Base-by-base conservation (phyloP, 176 grass and related monocot genomes). In the Rhynchospora pubera region DNA sequence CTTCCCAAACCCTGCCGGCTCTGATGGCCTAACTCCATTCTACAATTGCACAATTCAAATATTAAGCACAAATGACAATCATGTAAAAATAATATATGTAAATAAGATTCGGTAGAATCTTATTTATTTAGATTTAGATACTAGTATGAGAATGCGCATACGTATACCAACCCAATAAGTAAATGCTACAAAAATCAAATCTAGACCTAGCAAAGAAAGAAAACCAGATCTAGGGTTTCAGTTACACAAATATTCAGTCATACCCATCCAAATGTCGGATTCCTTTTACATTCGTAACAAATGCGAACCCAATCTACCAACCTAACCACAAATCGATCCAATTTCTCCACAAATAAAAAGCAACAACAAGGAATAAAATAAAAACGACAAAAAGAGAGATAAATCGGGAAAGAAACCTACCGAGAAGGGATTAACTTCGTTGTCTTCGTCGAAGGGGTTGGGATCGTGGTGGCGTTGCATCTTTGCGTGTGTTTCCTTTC, bases 391-490 rank as follows among this genome's bases (percentile, higher is more conserved):
- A 46, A n/a, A 80, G 57, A 42, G 14, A 34, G 71, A 34, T 16
- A 47, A 68, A 32, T 55, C 7, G 65, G 1, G 30, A 61, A 11
- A 16, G 86, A 68, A 68, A 39, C 46, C 82, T 65, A 93, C 91
- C 42, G 91, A 89, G 93, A 90, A 97, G 72, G 91, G 91, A 60
- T 81, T 90, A 16, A 89, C 91, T 61, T 89, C 89, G 85, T 82
- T 82, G 46, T 88, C 91, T 57, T 97, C 91, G 78, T 93, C 91
- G 84, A 93, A 97, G 78, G 93, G 93, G 59, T 93, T 97, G 60
- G 93, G 87, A 81, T 97, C 89, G 82, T 84, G 83, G 85, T 91
- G 85, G 79, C 46, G 85, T 15, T 82, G 83, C 93, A 97, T 97
- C 44, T 86, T 79, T 78, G 48, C 43, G 51, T 22, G 55, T 62